Evolutionary conservation across 495 filamentous ascomycete species (phyloP).

Genomic region (Rusavskia elegans): DNA sequence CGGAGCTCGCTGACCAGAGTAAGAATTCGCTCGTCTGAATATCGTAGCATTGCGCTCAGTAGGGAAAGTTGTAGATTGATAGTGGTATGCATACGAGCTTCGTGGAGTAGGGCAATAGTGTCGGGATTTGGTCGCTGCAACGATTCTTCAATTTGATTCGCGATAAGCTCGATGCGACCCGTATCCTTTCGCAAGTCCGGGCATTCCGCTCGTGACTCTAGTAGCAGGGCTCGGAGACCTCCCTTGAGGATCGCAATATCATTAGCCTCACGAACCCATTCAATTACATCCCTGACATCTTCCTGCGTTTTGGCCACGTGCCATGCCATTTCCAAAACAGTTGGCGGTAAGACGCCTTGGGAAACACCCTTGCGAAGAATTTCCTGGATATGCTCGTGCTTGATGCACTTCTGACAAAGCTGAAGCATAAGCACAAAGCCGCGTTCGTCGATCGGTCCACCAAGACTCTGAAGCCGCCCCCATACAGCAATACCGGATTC

Average conservation of each 20-base stretch:
- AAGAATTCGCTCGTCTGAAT: not conserved
- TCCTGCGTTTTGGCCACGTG: not conserved
- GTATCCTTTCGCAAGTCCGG: too few species aligned
- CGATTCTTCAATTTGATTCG: not conserved
- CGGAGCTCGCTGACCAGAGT: not conserved
- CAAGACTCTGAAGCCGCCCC: not conserved
- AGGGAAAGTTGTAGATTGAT: not conserved
- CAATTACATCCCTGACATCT: too few species aligned
- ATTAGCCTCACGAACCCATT: too few species aligned
- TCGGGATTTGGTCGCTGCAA: not conserved
- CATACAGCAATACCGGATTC: conserved; percentile 4
- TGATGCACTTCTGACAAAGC: conserved; percentile 8
- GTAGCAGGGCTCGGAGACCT: not conserved
- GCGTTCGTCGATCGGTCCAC: not conserved
- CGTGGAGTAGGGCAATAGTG: not conserved
- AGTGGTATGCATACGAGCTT: not conserved
- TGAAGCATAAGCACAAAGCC: conserved; percentile 9
- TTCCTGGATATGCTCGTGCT: conserved; percentile 1
- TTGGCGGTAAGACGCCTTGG: not conserved
- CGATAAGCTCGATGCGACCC: not conserved
- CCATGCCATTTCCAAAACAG: not conserved
- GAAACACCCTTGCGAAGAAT: conserved; percentile 4
- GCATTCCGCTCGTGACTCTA: not conserved
- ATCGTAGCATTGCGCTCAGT: not conserved
- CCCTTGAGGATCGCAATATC: not conserved